Conservation (phyloP, 192 early-diverging fungal species). For the Coemansia sp. region DNA sequence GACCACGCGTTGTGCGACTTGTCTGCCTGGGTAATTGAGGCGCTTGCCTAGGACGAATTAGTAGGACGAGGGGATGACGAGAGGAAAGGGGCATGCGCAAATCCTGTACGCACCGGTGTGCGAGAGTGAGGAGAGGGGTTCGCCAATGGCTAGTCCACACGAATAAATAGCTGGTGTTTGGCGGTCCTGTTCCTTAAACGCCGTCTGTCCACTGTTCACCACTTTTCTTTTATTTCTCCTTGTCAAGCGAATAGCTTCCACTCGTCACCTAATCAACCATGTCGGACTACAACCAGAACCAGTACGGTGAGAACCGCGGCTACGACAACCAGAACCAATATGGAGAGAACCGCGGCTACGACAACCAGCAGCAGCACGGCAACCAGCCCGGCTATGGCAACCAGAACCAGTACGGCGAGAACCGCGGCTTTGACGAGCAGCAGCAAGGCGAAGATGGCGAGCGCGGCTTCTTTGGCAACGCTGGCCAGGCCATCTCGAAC, state of each 20-base stretch:
- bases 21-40: neutral
- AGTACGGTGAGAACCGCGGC: neutral
- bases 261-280: neutral
- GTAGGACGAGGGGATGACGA: neutral
- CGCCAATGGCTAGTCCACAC: neutral
- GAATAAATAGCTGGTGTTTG: conserved; percentile 1
- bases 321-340: conserved; percentile 3
- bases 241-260: neutral
- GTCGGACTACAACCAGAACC: conserved; percentile 7
- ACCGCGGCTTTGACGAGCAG: neutral
- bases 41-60: neutral
- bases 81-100: neutral
- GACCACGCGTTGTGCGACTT: too few species aligned
- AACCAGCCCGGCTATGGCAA: conserved; percentile 13
- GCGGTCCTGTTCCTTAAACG: neutral
- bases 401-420: conserved; percentile 12
- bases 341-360: conserved; percentile 4
- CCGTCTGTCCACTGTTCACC: neutral
- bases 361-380: conserved; percentile 1
- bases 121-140: neutral
- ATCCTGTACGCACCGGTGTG: neutral
- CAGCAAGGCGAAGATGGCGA: conserved; percentile 1
- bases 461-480: conserved; percentile 8
- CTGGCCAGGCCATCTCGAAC: neutral
- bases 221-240: neutral